Evolutionary conservation across 495 filamentous ascomycete species (phyloP).

Genomic region (Aspergillus bridgeri): DNA sequence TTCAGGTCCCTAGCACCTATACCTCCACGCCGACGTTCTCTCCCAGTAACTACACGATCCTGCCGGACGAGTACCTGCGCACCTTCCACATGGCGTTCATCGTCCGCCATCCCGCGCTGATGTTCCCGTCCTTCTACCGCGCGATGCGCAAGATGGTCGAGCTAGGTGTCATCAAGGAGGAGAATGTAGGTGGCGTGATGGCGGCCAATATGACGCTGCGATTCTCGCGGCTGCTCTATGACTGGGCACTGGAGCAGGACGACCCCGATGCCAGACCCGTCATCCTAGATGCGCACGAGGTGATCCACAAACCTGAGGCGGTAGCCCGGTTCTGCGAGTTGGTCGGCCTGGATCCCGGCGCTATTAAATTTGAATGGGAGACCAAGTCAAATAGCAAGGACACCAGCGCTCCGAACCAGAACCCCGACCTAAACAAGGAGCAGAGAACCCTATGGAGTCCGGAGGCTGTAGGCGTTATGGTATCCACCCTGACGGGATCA

Average conservation of each 20-base stretch:
- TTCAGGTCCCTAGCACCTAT: constrained; percentile 12
- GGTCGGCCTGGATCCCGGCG: constrained; percentile 31
- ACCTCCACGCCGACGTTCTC: constrained; percentile 21
- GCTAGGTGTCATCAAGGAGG: constrained; percentile 13
- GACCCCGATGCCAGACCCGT: constrained; percentile 25
- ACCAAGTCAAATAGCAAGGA: constrained; percentile 2
- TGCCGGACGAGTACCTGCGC: constrained; percentile 37
- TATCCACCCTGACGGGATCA: constrained; percentile 30
- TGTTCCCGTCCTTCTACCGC: constrained; percentile 37
- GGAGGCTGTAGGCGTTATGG: constrained; percentile 22
- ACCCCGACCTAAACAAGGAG: not conserved
- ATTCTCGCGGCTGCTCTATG: constrained; percentile 34
- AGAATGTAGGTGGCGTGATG: constrained; percentile 11
- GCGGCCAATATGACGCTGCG: constrained; percentile 27
- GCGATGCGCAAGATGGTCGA: constrained; percentile 21
- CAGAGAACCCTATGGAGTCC: not conserved
- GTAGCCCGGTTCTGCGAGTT: constrained; percentile 30
- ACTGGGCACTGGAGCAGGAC: constrained; percentile 29
- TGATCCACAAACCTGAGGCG: constrained; percentile 33
- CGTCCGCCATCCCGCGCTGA: constrained; percentile 42
- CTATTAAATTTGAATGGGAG: constrained; percentile 39
- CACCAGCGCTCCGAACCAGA: constrained; percentile 16
- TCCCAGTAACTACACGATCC: constrained; percentile 30
- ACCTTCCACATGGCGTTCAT: constrained; percentile 36
- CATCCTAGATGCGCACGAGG: constrained; percentile 45